A percentile compares a stretch with the other conserved stretches of the same genome.
phyloP scores from a whole-genome alignment of 2,329 filamentous ascomycete genomes.

The Colletotrichum echinochloae region DNA sequence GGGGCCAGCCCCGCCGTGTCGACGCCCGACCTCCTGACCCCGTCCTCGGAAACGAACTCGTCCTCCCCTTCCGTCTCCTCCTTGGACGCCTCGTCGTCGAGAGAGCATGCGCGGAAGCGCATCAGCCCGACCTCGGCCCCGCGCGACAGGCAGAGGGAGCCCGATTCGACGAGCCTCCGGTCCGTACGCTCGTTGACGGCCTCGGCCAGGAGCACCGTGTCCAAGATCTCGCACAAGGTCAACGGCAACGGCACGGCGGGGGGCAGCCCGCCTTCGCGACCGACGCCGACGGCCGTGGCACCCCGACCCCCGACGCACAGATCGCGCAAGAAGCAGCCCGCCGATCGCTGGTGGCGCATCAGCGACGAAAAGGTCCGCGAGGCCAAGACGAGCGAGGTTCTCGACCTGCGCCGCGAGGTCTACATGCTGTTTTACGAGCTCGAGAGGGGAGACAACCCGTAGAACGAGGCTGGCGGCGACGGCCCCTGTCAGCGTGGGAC shows the following conservation, averaged over 20 bases:
- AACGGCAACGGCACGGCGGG: conserved; percentile 36
- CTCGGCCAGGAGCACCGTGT: conserved; percentile 67
- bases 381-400: conserved; percentile 89
- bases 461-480: conserved; percentile 42
- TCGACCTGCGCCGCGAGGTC: conserved; percentile 95
- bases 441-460: conserved; percentile 60
- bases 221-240: conserved; percentile 54
- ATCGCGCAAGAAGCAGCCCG: conserved; percentile 65
- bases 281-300: conserved; percentile 43
- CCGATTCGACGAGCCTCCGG: conserved; percentile 64
- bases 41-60: conserved; percentile 50
- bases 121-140: conserved; percentile 40
- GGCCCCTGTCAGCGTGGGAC: conserved; percentile 14
- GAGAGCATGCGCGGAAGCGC: conserved; percentile 39
- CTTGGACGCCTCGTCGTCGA: conserved; percentile 42
- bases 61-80: conserved; percentile 56
- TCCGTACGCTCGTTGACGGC: conserved; percentile 70
- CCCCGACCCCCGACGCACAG: conserved; percentile 45
- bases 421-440: conserved; percentile 97
- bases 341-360: conserved; percentile 95
- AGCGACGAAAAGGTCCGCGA: conserved; percentile 98
- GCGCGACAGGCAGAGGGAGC: conserved; percentile 55
- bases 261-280: conserved; percentile 41
- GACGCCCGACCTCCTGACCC: conserved; percentile 60
- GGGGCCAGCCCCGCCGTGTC: conserved; percentile 58